A percentile compares a stretch with the other conserved stretches of the same genome.
Conservation (phyloP, 2,329 filamentous ascomycete genomes). For the Stagonosporopsis tanaceti region DNA sequence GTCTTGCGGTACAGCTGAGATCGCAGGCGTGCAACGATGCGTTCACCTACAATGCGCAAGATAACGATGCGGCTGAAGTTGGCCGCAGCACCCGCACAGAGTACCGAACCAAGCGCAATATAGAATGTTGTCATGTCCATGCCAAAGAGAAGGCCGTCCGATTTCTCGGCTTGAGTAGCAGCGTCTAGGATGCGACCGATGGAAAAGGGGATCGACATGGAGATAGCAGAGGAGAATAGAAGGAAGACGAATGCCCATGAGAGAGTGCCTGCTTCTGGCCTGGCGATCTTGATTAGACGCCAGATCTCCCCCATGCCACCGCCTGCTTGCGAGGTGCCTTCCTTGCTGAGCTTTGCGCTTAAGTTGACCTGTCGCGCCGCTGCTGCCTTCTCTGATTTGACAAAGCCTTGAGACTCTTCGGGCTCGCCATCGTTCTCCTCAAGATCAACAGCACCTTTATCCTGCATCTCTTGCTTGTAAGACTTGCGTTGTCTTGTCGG, state of each 20-base stretch:
- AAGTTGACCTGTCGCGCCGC: slow-evolving; percentile 90
- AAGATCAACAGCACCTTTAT: slow-evolving; percentile 44
- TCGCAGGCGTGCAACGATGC: slow-evolving; percentile 88
- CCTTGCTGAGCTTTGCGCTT: slow-evolving; percentile 82
- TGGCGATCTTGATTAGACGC: slow-evolving; percentile 87
- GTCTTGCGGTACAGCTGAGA: slow-evolving; percentile 91
- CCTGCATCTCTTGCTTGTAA: slow-evolving; percentile 51
- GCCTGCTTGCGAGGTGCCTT: slow-evolving; percentile 56
- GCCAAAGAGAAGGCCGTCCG: slow-evolving; percentile 77
- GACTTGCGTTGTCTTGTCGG: slow-evolving; percentile 38
- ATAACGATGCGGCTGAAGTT: slow-evolving; percentile 96
- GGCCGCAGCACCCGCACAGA: slow-evolving; percentile 83
- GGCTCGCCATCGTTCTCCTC: slow-evolving; percentile 57
- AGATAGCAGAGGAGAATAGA: slow-evolving; percentile 87
- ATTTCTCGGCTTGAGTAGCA: slow-evolving; percentile 75
- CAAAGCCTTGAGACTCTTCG: slow-evolving; percentile 70
- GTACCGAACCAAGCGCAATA: slow-evolving; percentile 72
- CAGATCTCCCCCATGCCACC: slow-evolving; percentile 75
- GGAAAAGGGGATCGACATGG: slow-evolving; percentile 95
- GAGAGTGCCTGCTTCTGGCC: slow-evolving; percentile 82
- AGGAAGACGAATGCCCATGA: slow-evolving; percentile 84
- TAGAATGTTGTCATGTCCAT: slow-evolving; percentile 90
- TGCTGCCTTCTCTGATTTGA: slow-evolving; percentile 80
- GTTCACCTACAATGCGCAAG: slow-evolving; percentile 90
- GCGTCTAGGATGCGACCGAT: slow-evolving; percentile 96